A percentile compares a stretch with the other conserved stretches of the same genome.
phyloP scores from a whole-genome alignment of 345 rosid genomes.

The Acer negundo region DNA sequence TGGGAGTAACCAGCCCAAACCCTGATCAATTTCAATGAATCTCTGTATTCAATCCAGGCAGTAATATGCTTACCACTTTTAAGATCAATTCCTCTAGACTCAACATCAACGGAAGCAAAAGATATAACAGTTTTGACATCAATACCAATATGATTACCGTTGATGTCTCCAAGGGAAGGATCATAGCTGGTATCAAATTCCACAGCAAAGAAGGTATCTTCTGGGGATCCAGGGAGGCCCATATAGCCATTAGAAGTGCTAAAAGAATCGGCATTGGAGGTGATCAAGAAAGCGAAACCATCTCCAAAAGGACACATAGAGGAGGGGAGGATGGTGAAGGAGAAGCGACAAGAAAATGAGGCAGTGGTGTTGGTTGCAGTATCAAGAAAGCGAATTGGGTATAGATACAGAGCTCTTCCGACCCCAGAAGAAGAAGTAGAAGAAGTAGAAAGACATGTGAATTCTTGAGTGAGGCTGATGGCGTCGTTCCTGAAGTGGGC shows the following conservation, averaged over 20 bases:
- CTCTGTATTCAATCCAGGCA: slow-evolving; percentile 76
- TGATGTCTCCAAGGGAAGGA: slow-evolving; percentile 56
- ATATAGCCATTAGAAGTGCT: slow-evolving; percentile 58
- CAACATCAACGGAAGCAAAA: slow-evolving; percentile 53
- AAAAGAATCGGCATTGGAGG: slow-evolving; percentile 70
- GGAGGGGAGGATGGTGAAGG: slow-evolving; percentile 60
- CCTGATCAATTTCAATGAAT: slow-evolving; percentile 50
- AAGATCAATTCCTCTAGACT: slow-evolving; percentile 57
- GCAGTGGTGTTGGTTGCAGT: slow-evolving; percentile 46
- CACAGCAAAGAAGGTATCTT: slow-evolving; percentile 66
- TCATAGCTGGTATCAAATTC: slow-evolving; percentile 75
- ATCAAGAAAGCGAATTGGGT: slow-evolving; percentile 65
- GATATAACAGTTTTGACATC: slow-evolving; percentile 57
- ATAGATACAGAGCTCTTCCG: slow-evolving; percentile 63
- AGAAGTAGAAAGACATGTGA: slow-evolving; percentile 33
- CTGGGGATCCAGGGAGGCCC: slow-evolving; percentile 60
- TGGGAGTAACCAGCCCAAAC: slow-evolving; percentile 62
- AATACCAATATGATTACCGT: slow-evolving; percentile 66
- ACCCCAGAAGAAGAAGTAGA: slow-evolving; percentile 34
- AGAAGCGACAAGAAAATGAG: slow-evolving; percentile 68
- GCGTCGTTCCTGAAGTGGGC: slow-evolving; percentile 55
- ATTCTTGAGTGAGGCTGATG: slow-evolving; percentile 67
- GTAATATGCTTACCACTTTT: slow-evolving; percentile 55
- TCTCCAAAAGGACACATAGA: slow-evolving; percentile 72
- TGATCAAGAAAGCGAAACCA: slow-evolving; percentile 78